A percentile compares a stretch with the other conserved stretches of the same genome.
phyloP scores from a whole-genome alignment of 108 stramenopile species.

The Skeletonema costatum region DNA sequence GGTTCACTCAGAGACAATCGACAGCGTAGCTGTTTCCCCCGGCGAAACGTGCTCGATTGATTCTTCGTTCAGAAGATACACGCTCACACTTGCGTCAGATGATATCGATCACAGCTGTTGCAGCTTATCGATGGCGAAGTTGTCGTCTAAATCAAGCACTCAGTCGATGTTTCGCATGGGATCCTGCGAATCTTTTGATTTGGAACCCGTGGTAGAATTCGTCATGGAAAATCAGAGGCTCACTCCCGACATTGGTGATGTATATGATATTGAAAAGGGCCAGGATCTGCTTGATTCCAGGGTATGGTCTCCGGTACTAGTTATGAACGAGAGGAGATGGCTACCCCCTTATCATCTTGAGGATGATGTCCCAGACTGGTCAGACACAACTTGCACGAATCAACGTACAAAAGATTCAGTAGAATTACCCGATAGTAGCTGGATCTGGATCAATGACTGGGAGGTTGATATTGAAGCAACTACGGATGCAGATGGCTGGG shows the following conservation, averaged over 20 bases:
- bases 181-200: conserved; percentile 23
- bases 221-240: conserved; percentile 82
- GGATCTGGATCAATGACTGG: conserved; percentile 88
- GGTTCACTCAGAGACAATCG: background rate
- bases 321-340: conserved; percentile 43
- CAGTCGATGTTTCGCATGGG: background rate
- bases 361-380: conserved; percentile 76
- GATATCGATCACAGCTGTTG: background rate
- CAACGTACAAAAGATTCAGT: conserved; percentile 57
- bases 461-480: conserved; percentile 64
- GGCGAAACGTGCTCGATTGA: background rate
- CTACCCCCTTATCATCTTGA: conserved; percentile 66
- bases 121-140: background rate
- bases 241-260: conserved; percentile 48
- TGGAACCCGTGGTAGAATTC: conserved; percentile 79
- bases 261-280: conserved; percentile 69
- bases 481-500: conserved; percentile 84
- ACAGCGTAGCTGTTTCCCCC: background rate
- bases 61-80: background rate
- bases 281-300: conserved; percentile 64
- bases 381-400: conserved; percentile 69
- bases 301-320: conserved; percentile 67
- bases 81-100: background rate
- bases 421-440: conserved; percentile 70
- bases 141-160: background rate